Conservation (phyloP, 2,329 filamentous ascomycete genomes). For the Xylaria digitata region DNA sequence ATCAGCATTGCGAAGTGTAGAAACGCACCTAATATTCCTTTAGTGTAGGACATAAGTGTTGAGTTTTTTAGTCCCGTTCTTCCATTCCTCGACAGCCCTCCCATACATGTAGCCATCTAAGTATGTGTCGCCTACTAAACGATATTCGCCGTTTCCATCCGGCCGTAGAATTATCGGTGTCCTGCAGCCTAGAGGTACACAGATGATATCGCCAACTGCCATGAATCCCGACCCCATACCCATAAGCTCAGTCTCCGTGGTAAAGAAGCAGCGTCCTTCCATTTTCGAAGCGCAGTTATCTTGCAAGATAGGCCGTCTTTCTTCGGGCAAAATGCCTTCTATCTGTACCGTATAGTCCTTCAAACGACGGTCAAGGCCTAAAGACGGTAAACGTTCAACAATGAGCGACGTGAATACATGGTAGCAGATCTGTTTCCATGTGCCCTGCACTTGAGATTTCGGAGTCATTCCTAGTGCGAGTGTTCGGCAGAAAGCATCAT, state of each 20-base stretch:
- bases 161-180: slow-evolving; percentile 40
- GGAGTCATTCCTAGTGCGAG: slow-evolving; percentile 45
- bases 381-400: slow-evolving; percentile 35
- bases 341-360: slow-evolving; percentile 19
- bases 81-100: slow-evolving; percentile 41
- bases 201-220: slow-evolving; percentile 47
- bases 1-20: too few relatives aligned
- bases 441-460: slow-evolving; percentile 4
- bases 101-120: slow-evolving; percentile 53
- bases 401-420: slow-evolving; percentile 40
- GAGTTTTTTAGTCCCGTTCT: neutral
- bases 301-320: slow-evolving; percentile 35
- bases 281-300: slow-evolving; percentile 37
- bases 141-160: slow-evolving; percentile 38
- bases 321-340: slow-evolving; percentile 3
- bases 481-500: slow-evolving; percentile 49
- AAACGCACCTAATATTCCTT: neutral
- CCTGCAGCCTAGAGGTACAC: slow-evolving; percentile 51
- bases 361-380: slow-evolving; percentile 37
- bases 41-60: neutral
- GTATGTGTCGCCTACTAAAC: slow-evolving; percentile 52
- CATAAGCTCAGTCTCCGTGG: slow-evolving; percentile 42
- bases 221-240: slow-evolving; percentile 52
- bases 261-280: slow-evolving; percentile 44
- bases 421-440: slow-evolving; percentile 43